Evolutionary conservation across 495 filamentous ascomycete genomes (phyloP).

Genomic region (Tuber calosporum): DNA sequence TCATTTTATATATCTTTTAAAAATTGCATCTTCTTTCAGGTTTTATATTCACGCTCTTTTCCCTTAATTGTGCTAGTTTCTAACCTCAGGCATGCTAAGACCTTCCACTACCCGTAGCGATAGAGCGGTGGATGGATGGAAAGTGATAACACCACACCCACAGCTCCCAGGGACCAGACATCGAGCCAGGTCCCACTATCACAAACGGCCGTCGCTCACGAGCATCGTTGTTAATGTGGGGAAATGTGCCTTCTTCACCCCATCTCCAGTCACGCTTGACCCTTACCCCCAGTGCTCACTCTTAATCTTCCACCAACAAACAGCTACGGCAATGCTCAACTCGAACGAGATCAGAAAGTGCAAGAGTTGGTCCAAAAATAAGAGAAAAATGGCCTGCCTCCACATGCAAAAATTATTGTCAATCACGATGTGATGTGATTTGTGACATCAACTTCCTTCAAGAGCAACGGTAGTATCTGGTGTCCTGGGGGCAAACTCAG

Average conservation of each 20-base stretch:
- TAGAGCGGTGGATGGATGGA: neutral
- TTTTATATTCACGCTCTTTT: no score
- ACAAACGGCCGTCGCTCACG: neutral
- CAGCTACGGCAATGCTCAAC: neutral
- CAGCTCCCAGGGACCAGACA: neutral
- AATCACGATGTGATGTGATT: constrained; percentile 1
- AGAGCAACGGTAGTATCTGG: neutral
- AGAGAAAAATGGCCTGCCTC: neutral
- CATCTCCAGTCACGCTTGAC: neutral
- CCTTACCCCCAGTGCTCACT: neutral
- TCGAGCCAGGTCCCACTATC: neutral
- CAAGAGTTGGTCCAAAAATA: neutral
- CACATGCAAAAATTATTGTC: neutral
- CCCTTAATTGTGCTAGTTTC: no score
- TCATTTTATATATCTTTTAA: no score
- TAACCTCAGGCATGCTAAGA: no score
- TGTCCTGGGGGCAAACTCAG: neutral
- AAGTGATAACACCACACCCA: neutral
- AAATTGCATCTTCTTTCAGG: no score
- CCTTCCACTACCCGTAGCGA: no score
- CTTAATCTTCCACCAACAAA: neutral
- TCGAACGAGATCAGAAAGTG: neutral
- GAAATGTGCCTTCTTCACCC: neutral
- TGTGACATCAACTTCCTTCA: neutral
- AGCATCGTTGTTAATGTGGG: neutral